Conservation (phyloP, 2,329 filamentous ascomycete genomes). For the Scytalidium lignicola region DNA sequence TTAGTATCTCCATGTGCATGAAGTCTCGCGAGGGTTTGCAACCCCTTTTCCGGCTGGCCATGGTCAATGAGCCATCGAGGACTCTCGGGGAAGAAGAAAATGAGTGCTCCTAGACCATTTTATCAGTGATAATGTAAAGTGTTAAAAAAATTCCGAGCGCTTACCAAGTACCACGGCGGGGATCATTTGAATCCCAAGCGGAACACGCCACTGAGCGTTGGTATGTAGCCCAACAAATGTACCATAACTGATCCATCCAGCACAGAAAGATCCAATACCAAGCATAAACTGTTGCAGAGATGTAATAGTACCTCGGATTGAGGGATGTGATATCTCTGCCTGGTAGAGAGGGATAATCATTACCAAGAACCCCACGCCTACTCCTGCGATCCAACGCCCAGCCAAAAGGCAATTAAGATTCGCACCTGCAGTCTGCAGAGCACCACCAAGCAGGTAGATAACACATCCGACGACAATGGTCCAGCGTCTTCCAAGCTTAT, state of each 20-base stretch:
- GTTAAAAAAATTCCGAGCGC: conserved; percentile 21
- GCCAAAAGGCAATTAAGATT: conserved; percentile 58
- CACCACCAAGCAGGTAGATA: conserved; percentile 68
- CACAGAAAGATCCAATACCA: conserved; percentile 67
- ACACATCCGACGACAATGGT: conserved; percentile 69
- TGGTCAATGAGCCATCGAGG: conserved; percentile 61
- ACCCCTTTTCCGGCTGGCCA: conserved; percentile 47
- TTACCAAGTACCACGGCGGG: conserved; percentile 46
- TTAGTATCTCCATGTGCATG: conserved; percentile 54
- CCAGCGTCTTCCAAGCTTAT: conserved; percentile 60
- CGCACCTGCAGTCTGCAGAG: conserved; percentile 65
- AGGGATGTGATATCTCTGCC: conserved; percentile 72
- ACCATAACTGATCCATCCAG: conserved; percentile 70
- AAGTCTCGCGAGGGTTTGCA: conserved; percentile 52
- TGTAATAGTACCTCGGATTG: conserved; percentile 67
- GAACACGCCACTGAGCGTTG: conserved; percentile 28
- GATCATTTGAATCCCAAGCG: conserved; percentile 50
- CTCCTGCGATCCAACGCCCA: conserved; percentile 64
- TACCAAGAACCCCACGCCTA: conserved; percentile 46
- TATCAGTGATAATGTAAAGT: background rate
- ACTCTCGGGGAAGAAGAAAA: conserved; percentile 58
- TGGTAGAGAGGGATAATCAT: conserved; percentile 61
- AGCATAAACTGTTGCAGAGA: conserved; percentile 79
- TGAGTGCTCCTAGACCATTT: conserved; percentile 40
- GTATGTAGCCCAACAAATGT: conserved; percentile 29